These are phyloP conservation scores for Telopea speciosissima DNA, from an alignment of 177 flowering plant genomes.

Conservation along the genomic window DNA sequence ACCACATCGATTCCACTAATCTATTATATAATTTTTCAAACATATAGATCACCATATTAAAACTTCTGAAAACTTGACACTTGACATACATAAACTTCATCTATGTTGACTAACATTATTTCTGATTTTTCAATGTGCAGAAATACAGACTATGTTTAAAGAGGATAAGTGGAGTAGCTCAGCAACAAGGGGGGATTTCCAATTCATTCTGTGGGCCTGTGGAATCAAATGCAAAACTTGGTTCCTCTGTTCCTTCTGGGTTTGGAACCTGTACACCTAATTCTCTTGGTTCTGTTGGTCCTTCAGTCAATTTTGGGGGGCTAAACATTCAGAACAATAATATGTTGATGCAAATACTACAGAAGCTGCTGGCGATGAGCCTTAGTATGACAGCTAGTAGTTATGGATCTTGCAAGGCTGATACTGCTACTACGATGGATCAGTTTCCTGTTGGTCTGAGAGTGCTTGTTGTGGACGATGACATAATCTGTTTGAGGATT, in stretches of 20 bases:
- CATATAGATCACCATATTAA: too few species aligned
- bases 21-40: too few species aligned
- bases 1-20: too few species aligned
- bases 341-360: conserved; percentile 40
- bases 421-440: conserved; percentile 26
- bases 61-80: neutral
- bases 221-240: conserved; percentile 38
- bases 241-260: conserved; percentile 47
- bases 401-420: conserved; percentile 22
- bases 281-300: conserved; percentile 27
- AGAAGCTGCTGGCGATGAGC: conserved; percentile 26
- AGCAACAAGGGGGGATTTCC: conserved; percentile 49
- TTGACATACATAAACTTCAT: too few species aligned
- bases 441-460: conserved; percentile 69
- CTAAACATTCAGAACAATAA: conserved; percentile 34
- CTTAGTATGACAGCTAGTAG: conserved; percentile 12
- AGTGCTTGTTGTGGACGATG: conserved; percentile 78
- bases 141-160: conserved; percentile 78
- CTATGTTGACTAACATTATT: neutral
- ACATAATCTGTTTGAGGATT: conserved; percentile 43
- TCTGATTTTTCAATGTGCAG: conserved; percentile 33
- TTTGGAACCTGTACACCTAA: conserved; percentile 49
- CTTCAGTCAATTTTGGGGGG: conserved; percentile 26
- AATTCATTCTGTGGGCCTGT: conserved; percentile 43
- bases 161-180: conserved; percentile 68